Evolutionary conservation across 257 asterid species (phyloP).

Genomic region (Gentiana straminea): DNA sequence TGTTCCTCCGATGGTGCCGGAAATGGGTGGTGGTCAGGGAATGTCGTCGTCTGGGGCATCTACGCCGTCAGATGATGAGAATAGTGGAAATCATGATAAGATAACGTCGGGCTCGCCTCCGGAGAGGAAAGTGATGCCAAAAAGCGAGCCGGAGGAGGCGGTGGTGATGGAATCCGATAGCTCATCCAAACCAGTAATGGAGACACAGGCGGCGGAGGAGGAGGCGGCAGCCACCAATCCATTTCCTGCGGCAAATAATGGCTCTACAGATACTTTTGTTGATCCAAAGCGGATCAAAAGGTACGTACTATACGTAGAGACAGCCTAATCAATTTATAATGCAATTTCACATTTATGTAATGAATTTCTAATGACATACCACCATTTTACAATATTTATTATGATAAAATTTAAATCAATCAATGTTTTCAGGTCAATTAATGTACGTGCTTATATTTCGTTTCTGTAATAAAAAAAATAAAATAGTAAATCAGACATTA

Average conservation of each 20-base stretch:
- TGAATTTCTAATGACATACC: too few relatives aligned
- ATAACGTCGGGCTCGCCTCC: neutral
- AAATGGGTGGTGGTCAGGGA: constrained; percentile 4
- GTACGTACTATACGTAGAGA: constrained; percentile 14
- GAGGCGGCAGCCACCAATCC: too few relatives aligned
- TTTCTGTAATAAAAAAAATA: too few relatives aligned
- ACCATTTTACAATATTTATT: too few relatives aligned
- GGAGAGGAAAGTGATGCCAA: constrained; percentile 29
- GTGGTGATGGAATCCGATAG: constrained; percentile 11
- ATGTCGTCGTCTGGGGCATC: constrained; percentile 39
- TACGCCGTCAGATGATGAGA: constrained; percentile 61
- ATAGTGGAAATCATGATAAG: constrained; percentile 39
- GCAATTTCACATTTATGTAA: too few relatives aligned
- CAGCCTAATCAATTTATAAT: too few relatives aligned
- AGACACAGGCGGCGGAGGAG: constrained; percentile 6
- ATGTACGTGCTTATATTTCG: too few relatives aligned
- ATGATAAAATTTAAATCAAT: too few relatives aligned
- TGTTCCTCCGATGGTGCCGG: constrained; percentile 22
- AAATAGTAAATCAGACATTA: too few relatives aligned
- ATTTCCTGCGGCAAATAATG: constrained; percentile 9
- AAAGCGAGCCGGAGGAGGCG: constrained; percentile 51
- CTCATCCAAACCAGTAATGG: constrained; percentile 14
- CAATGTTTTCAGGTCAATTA: too few relatives aligned
- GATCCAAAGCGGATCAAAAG: constrained; percentile 92
- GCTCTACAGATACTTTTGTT: constrained; percentile 20